Percentiles rank a stretch among this genome's conserved stretches.
Conservation (phyloP, 768 basidiomycete genomes). For the Peribolospora baueri region DNA sequence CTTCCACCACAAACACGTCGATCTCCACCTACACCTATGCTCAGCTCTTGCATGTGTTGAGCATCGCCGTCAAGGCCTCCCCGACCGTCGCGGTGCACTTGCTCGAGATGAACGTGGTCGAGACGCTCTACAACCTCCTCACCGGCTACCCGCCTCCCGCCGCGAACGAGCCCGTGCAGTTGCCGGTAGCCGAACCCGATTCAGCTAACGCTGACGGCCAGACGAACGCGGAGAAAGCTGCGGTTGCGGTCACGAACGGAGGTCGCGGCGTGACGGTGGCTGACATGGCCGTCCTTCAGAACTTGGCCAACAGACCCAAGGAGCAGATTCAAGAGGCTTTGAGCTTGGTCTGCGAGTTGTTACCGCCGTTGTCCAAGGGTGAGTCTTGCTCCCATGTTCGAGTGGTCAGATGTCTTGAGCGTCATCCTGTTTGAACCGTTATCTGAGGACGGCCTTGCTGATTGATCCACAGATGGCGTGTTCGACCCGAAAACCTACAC, state of each 20-base stretch:
- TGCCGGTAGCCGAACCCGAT: constrained; percentile 13
- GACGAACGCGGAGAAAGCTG: no score
- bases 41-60: constrained; percentile 56
- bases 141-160: constrained; percentile 72
- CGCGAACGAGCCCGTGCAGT: constrained; percentile 23
- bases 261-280: constrained; percentile 22
- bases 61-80: constrained; percentile 66
- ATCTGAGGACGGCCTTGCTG: not conserved
- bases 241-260: no score
- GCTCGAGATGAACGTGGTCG: constrained; percentile 75
- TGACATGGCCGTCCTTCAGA: constrained; percentile 96
- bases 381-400: constrained; percentile 6
- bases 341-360: constrained; percentile 62
- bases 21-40: constrained; percentile 75
- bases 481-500: constrained; percentile 80
- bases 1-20: constrained; percentile 28
- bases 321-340: constrained; percentile 91
- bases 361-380: constrained; percentile 87
- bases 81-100: constrained; percentile 65
- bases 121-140: constrained; percentile 78
- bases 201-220: no score
- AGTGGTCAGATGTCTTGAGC: not conserved
- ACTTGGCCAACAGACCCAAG: constrained; percentile 81
- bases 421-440: not conserved
- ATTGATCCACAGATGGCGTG: constrained; percentile 44